Evolutionary conservation across 805 yeast species (phyloP), one percentile per base, ranked within the genome.

Genomic region (Barnettozyma wickerhamii): DNA sequence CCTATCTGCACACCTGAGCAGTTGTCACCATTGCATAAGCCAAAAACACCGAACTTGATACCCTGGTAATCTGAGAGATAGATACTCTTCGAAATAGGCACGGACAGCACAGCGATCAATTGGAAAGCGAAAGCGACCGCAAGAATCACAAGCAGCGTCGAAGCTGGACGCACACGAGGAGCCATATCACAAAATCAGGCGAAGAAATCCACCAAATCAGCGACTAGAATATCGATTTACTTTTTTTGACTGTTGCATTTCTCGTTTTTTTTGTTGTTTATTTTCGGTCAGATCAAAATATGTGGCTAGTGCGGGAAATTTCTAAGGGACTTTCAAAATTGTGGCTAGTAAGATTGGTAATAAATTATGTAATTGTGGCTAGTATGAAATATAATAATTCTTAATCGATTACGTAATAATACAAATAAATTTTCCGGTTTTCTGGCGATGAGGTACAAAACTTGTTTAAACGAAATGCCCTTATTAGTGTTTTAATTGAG

Each of bases 31-130:
- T 52, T 45, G 57, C 91, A 84, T 49, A 76, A 70, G 2, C 91
- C 91, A 60, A 81, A 81, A 1, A 83, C 85, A 3, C 91, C 91
- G 53, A 79, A 84, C 47, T 63, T 58, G 53, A 68, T 68, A 15
- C 70, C 75, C 17, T 65, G 63, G 53, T 66, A 76, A 2, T 68
- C 58, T 36, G 84, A 74, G 3, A 84, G 66, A 3, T 74, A 52
- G 19, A 82, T 65, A 17, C 47, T 44, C 10, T 57, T 52, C 0
- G 84, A 71, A 13, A 82, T 60, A 0, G 91, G 91, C 3, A 72
- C 80, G 0, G 88, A 68, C 7, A 82, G 49, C 5, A 80, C 71
- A 1, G 88, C 74, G 2, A 81, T 54, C 14, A 81, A 56, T 49
- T 81, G 84, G 40, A 81, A 69, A 2, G 72, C 72, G 45, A 79